Evolutionary conservation across 2,329 filamentous ascomycete species (phyloP), one percentile per base, ranked within the genome.

Genomic region (Cladophialophora psammophila): DNA sequence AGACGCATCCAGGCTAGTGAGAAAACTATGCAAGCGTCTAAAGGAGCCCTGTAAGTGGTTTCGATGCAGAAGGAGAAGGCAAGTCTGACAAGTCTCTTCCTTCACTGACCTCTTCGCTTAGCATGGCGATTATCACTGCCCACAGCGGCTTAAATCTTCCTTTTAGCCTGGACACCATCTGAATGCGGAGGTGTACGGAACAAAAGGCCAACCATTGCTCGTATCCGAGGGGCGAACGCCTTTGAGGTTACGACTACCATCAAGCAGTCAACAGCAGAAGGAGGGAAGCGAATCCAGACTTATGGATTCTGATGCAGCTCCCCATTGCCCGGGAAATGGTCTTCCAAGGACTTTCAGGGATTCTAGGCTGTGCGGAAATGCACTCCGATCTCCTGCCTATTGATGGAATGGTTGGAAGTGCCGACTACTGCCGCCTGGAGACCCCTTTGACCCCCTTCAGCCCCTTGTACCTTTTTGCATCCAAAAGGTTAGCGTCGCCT

Each of bases 41-140:
- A 58, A 26, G 36, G 35, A 35, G 55, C 55, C 55, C 40, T 15
- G 36, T 58, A 35, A 40, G 55, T 58, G 55, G 55, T 36, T 58
- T 31, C 8, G 53, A 26, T 34, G 53, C 31, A 20, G 13, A 55
- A 26, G 7, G 31, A 35, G 15, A 26, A 26, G 45, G 45, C 45
- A 26, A 50, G 10, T 50, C 18, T 2, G 26, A 26, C 26, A 26
- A 26, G 3, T 20, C 18, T 50, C 13, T 50, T 15, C 5, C 26
- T 26, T 1, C n/a, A 50, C 45, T 50, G 45, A 50, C 45, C 26
- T 50, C 6, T 9, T 50, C 45, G 45, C 45, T 50, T 50, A 50
- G 45, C 45, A 20, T 12, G 18, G 20, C 45, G 45, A 50, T n/a
- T 50, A 50, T 50, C 45, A 50, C 26, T 50, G 45, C 45, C 45